A percentile compares a stretch with the other conserved stretches of the same genome.
Evolutionary conservation across 2,329 filamentous ascomycete genomes (phyloP).

Genomic region (Triangularia verruculosa): DNA sequence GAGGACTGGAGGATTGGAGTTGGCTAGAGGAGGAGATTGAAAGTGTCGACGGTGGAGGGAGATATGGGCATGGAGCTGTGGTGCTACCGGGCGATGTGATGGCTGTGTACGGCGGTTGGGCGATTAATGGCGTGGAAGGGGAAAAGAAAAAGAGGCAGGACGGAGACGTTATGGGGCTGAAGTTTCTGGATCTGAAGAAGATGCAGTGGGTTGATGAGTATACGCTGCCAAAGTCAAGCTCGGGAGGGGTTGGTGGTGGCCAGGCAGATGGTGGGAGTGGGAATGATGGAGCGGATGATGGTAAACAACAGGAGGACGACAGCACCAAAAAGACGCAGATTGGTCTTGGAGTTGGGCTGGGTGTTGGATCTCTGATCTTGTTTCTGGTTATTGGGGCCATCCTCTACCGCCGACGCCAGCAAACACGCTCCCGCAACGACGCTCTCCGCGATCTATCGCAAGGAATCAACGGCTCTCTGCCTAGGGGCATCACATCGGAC

Average conservation of each 20-base stretch:
- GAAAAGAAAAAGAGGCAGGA: constrained; percentile 34
- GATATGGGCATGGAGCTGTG: constrained; percentile 63
- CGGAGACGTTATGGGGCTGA: constrained; percentile 27
- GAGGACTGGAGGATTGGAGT: constrained; percentile 70
- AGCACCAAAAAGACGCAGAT: constrained; percentile 40
- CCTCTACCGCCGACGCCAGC: constrained; percentile 43
- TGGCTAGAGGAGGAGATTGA: constrained; percentile 54
- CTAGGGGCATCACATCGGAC: constrained; percentile 30
- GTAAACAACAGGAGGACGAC: constrained; percentile 12
- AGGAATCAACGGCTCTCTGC: constrained; percentile 38
- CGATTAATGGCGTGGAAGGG: constrained; percentile 41
- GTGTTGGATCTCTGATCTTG: constrained; percentile 56
- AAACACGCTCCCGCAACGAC: constrained; percentile 38
- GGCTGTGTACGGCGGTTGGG: constrained; percentile 64
- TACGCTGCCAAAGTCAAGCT: constrained; percentile 26
- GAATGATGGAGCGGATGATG: background rate
- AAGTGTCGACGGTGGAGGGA: constrained; percentile 35
- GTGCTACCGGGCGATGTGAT: constrained; percentile 65
- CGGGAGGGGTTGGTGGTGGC: background rate
- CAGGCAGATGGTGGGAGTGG: background rate
- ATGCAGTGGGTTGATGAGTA: constrained; percentile 39
- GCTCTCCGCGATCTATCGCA: constrained; percentile 49
- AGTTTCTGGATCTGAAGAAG: constrained; percentile 52
- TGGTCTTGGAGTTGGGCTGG: constrained; percentile 63
- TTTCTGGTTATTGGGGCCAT: constrained; percentile 39